These are phyloP conservation scores for Luffa aegyptiaca DNA, from an alignment of 306 rosid species.

Conservation along the genomic window DNA sequence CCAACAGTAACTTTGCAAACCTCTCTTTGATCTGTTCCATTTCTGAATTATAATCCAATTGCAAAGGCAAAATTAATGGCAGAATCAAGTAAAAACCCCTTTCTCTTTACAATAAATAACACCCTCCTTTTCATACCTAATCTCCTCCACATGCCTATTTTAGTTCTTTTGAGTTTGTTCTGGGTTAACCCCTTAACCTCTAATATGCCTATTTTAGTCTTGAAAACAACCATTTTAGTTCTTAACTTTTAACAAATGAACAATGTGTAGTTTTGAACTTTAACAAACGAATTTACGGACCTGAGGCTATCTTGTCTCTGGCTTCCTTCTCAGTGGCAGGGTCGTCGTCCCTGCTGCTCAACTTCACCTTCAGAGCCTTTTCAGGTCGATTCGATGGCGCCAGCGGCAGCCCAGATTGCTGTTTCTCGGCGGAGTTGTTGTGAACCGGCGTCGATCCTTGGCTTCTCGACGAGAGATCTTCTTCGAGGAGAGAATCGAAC, in stretches of 20 bases:
- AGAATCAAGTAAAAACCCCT: not conserved
- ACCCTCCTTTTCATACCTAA: not conserved
- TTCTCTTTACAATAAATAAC: not conserved
- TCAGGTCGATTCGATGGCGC: not conserved
- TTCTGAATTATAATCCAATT: slow-evolving; percentile 48
- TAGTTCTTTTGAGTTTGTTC: not conserved
- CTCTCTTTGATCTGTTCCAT: slow-evolving; percentile 91
- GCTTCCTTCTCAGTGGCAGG: slow-evolving; percentile 33
- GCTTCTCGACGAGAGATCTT: slow-evolving; percentile 20
- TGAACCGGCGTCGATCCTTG: slow-evolving; percentile 26
- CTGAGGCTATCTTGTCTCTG: slow-evolving; percentile 28
- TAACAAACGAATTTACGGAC: not conserved
- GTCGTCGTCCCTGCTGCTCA: slow-evolving; percentile 28
- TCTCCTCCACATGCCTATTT: not conserved
- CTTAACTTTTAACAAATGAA: not conserved
- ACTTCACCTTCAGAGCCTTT: slow-evolving; percentile 17
- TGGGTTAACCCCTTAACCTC: not conserved
- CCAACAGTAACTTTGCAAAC: slow-evolving; percentile 77
- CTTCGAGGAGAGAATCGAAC: slow-evolving; percentile 26
- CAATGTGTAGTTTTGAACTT: not conserved
- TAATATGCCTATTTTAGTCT: not conserved
- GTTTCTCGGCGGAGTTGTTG: slow-evolving; percentile 13
- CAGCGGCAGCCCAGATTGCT: not conserved
- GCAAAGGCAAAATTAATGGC: not conserved
- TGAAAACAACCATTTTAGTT: too few species aligned